These are phyloP conservation scores for Torrubiella hemipterigena DNA, from an alignment of 2,329 filamentous ascomycete species.

Conservation along the genomic window DNA sequence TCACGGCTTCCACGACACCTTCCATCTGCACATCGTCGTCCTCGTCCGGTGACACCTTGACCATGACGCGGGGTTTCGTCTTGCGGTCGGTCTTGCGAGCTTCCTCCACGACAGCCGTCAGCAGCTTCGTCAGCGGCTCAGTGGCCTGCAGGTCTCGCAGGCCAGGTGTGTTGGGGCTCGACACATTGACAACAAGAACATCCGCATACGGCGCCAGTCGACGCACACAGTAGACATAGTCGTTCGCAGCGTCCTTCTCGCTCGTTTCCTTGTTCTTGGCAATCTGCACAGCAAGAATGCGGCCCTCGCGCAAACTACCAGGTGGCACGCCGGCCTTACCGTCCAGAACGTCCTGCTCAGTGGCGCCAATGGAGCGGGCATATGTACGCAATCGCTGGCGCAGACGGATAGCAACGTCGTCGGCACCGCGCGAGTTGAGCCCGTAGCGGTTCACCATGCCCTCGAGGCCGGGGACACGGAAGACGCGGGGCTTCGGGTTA, in stretches of 20 bases:
- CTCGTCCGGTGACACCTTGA: constrained; percentile 96
- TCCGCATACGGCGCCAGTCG: constrained; percentile 80
- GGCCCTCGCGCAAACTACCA: constrained; percentile 65
- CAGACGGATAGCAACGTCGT: constrained; percentile 69
- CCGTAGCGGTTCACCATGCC: constrained; percentile 94
- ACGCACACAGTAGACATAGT: constrained; percentile 83
- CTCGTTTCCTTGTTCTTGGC: constrained; percentile 95
- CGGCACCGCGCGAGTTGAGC: constrained; percentile 82
- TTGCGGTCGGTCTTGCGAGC: constrained; percentile 58
- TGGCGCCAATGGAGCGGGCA: constrained; percentile 58
- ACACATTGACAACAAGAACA: constrained; percentile 95
- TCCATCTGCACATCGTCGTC: constrained; percentile 73
- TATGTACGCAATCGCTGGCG: constrained; percentile 68
- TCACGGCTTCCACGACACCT: constrained; percentile 79
- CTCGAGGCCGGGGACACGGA: constrained; percentile 70
- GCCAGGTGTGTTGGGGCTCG: constrained; percentile 89
- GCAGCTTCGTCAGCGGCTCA: constrained; percentile 68
- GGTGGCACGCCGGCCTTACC: constrained; percentile 68
- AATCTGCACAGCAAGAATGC: constrained; percentile 79
- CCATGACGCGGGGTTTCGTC: constrained; percentile 66
- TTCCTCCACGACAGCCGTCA: constrained; percentile 72
- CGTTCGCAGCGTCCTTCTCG: constrained; percentile 65
- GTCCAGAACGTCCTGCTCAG: constrained; percentile 63
- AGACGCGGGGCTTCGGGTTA: constrained; percentile 80
- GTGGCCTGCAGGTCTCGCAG: constrained; percentile 76